A percentile compares a stretch with the other conserved stretches of the same genome.
Evolutionary conservation across 192 early-diverging fungal genomes (phyloP).

Genomic region (Dissophora ornata): DNA sequence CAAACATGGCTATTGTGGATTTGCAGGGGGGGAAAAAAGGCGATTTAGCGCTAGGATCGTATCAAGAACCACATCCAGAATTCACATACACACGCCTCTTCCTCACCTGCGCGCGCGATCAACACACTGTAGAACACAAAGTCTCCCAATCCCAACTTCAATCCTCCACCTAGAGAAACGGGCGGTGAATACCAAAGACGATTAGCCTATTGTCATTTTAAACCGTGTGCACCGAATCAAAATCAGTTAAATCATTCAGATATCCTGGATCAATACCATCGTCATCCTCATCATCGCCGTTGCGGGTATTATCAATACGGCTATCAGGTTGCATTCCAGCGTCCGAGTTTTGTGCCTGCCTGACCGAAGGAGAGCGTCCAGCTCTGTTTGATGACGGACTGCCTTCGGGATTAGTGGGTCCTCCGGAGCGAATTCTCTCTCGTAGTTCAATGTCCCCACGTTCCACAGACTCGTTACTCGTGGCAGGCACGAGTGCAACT

Average conservation of each 20-base stretch:
- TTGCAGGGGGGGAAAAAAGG: too few relatives aligned
- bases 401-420: not conserved
- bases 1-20: conserved; percentile 67
- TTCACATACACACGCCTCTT: not conserved
- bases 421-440: conserved; percentile 8
- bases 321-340: too few relatives aligned
- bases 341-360: conserved; percentile 1
- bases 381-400: conserved; percentile 4
- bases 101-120: conserved; percentile 76
- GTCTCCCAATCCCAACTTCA: conserved; percentile 90
- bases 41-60: too few relatives aligned
- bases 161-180: conserved; percentile 67
- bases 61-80: not conserved
- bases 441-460: conserved; percentile 31
- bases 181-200: too few relatives aligned
- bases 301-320: conserved; percentile 53
- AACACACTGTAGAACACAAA: conserved; percentile 93
- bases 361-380: not conserved
- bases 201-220: too few relatives aligned
- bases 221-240: too few relatives aligned
- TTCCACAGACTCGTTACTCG: not conserved
- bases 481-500: conserved; percentile 14
- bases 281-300: conserved; percentile 50
- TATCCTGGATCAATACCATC: conserved; percentile 54
- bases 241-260: not conserved